Evolutionary conservation across 441 rosid species (phyloP).

Genomic region (Mallotus repandus): DNA sequence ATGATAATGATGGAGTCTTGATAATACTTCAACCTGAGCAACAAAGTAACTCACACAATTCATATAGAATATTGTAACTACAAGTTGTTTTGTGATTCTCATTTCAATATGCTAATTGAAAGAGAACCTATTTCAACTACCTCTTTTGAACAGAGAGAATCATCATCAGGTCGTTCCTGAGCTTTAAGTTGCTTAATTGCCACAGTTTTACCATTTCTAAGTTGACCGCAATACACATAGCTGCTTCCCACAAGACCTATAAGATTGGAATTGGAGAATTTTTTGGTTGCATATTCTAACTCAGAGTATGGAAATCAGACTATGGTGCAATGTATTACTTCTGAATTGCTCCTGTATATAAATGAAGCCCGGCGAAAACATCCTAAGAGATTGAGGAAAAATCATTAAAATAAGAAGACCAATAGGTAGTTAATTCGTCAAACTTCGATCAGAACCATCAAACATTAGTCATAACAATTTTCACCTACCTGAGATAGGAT

Average conservation of each 20-base stretch:
- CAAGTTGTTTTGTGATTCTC: not conserved
- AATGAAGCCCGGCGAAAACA: conserved; percentile 61
- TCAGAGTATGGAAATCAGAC: conserved; percentile 64
- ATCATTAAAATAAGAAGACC: conserved; percentile 2
- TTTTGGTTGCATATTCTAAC: conserved; percentile 69
- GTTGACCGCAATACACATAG: conserved; percentile 79
- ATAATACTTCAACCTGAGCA: conserved; percentile 69
- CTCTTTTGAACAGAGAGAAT: conserved; percentile 67
- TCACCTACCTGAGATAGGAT: conserved; percentile 45
- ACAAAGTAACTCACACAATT: conserved; percentile 22
- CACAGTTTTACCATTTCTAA: conserved; percentile 70
- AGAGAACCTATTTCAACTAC: conserved; percentile 34
- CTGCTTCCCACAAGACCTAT: conserved; percentile 94
- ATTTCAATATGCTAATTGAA: conserved; percentile 11
- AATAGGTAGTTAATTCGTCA: not conserved
- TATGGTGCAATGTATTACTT: conserved; percentile 55
- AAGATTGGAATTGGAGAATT: conserved; percentile 65
- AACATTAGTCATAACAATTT: not conserved
- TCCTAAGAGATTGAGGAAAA: conserved; percentile 41
- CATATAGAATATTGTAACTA: not conserved
- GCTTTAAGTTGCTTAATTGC: conserved; percentile 76
- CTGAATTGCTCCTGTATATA: conserved; percentile 49
- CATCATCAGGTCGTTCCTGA: conserved; percentile 62
- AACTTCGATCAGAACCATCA: conserved; percentile 9
- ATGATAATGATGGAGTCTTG: conserved; percentile 89